Base-by-base conservation (phyloP, 2,329 filamentous ascomycete species). In the Fusarium sterilihyphosum region DNA sequence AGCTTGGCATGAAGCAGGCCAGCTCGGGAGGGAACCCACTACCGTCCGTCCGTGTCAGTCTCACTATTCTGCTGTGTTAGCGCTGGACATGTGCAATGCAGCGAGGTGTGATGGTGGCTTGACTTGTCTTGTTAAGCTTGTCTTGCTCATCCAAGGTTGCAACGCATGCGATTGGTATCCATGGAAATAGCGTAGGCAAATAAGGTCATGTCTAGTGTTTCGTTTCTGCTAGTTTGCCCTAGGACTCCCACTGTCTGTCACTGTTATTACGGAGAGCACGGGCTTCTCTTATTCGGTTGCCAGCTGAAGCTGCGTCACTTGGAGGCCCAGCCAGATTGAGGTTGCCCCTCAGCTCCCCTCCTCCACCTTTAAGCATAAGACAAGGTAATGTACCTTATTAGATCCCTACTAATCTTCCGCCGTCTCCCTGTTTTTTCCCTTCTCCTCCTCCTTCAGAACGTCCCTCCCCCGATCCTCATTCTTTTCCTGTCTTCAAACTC, bases 251-350 rank as follows among this genome's bases (percentile, higher is more conserved):
- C 66, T 62, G 46, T 43, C 50, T 68, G 66, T 68, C 47, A 49
- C 66, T 68, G 47, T 61, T 58, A 47, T 52, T 59, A 69, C 41
- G 24, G 52, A 56, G 62, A 61, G 54, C 61, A 66, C 67, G 54
- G 44, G 65, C 56, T 50, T 61, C 24, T 38, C 40, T 37, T 31
- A 33, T 62, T 50, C 37, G 20, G 46, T 43, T 59, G 61, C 74
- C 63, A 78, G 72, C 73, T 77, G 75, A 78, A 74, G 50, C 69
- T 78, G 77, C 77, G 77, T 78, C 77, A 78, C 77, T 75, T 49
- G 62, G 49, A 57, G 31, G 38, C 37, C 52, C 52, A 26, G 24
- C 64, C 40, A 57, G 29, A 37, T 24, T 57, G 33, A 46, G 64
- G 37, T 57, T 70, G 75, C 75, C 75, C 77, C 77, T 77, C 75